phyloP scores from a whole-genome alignment of 83 land plant genomes.

The Picea abies region DNA sequence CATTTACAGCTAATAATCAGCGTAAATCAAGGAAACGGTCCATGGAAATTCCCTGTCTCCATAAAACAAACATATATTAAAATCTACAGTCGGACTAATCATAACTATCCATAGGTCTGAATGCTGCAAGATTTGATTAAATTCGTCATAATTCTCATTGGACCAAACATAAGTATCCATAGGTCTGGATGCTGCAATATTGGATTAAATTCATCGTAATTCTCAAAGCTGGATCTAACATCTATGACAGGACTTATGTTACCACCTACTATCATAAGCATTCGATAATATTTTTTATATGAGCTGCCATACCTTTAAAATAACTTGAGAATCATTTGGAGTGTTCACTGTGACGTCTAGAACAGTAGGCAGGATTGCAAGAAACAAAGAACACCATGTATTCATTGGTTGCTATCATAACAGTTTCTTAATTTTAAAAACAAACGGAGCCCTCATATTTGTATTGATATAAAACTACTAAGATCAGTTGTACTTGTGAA shows the following conservation, averaged over 20 bases:
- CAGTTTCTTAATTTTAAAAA: not conserved
- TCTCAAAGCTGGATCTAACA: not conserved
- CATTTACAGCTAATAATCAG: slow-evolving; percentile 71
- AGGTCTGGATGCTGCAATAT: not conserved
- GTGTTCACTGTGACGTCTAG: slow-evolving; percentile 74
- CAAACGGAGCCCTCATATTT: not conserved
- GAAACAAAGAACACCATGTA: not conserved
- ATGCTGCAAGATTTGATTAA: too few species aligned
- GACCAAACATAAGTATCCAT: not conserved
- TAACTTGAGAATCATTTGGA: slow-evolving; percentile 72
- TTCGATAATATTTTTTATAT: not conserved
- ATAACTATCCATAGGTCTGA: too few species aligned
- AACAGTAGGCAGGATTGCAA: slow-evolving; percentile 82
- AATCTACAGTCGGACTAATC: not conserved
- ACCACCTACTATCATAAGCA: not conserved
- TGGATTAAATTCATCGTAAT: not conserved
- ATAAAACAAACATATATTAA: slow-evolving; percentile 1
- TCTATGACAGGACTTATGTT: too few species aligned
- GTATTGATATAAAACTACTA: not conserved
- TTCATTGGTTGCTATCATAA: not conserved
- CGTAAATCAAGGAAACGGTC: slow-evolving; percentile 89
- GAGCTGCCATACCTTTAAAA: slow-evolving; percentile 63
- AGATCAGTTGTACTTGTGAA: too few species aligned
- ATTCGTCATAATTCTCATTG: too few species aligned
- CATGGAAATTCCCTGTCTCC: slow-evolving; percentile 89